A percentile compares a stretch with the other conserved stretches of the same genome.
Conservation (phyloP, 2,329 filamentous ascomycete genomes). For the Monilinia aucupariae region DNA sequence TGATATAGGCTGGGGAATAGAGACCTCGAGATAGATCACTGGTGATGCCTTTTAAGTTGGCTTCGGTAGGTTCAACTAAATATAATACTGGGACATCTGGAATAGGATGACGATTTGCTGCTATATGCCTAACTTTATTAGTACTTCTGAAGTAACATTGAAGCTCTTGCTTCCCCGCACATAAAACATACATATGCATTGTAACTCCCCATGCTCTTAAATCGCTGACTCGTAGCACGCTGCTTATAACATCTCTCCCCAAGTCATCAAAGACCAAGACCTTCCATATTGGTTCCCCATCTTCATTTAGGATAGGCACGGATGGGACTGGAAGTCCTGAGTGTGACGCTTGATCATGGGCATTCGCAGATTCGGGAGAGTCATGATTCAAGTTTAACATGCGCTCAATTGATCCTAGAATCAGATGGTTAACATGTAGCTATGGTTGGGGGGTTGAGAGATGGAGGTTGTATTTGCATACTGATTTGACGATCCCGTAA, state of each 20-base stretch:
- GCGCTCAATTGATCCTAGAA: slow-evolving; percentile 80
- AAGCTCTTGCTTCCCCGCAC: slow-evolving; percentile 5
- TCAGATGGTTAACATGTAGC: slow-evolving; percentile 18
- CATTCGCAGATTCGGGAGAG: slow-evolving; percentile 47
- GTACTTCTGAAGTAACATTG: slow-evolving; percentile 14
- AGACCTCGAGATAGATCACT: slow-evolving; percentile 79
- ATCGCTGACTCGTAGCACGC: slow-evolving; percentile 89
- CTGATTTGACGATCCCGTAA: slow-evolving; percentile 69
- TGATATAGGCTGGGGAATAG: slow-evolving; percentile 91
- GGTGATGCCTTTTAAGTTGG: slow-evolving; percentile 79
- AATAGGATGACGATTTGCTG: slow-evolving; percentile 77
- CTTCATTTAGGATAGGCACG: slow-evolving; percentile 75
- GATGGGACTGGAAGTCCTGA: slow-evolving; percentile 62
- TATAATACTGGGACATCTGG: slow-evolving; percentile 96
- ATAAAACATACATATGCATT: slow-evolving; percentile 71
- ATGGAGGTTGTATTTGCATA: slow-evolving; percentile 38
- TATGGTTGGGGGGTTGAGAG: slow-evolving; percentile 20
- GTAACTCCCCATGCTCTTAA: slow-evolving; percentile 91
- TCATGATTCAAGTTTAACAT: slow-evolving; percentile 90
- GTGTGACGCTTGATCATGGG: slow-evolving; percentile 52
- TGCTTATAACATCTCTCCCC: slow-evolving; percentile 93
- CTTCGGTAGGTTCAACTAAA: slow-evolving; percentile 79
- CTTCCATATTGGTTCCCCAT: slow-evolving; percentile 96
- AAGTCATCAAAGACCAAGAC: slow-evolving; percentile 90
- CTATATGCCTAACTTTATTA: slow-evolving; percentile 62